Evolutionary conservation across 164 flowering plant genomes (phyloP).

Genomic region (Umbilicus rupestris): DNA sequence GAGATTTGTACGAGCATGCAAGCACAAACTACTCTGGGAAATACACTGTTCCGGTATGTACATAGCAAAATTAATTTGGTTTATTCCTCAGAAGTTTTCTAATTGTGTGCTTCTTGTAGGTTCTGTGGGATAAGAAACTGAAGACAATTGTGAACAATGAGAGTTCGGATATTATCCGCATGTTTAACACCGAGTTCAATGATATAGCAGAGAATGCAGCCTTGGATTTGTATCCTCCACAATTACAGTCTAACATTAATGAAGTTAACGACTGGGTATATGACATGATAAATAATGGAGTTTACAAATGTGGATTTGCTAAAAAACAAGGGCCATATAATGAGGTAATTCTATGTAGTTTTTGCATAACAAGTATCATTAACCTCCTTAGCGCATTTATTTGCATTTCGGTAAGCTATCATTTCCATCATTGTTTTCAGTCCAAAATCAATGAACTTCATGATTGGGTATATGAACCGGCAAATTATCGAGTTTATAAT

Average conservation of each 20-base stretch:
- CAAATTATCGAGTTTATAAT: too few relatives aligned
- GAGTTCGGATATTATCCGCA: slow-evolving; percentile 83
- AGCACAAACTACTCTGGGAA: slow-evolving; percentile 76
- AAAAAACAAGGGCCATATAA: slow-evolving; percentile 77
- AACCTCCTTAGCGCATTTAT: too few relatives aligned
- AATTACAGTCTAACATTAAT: slow-evolving; percentile 53
- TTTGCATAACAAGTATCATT: neutral
- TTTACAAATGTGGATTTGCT: slow-evolving; percentile 91
- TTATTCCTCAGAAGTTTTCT: neutral
- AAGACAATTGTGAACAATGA: slow-evolving; percentile 86
- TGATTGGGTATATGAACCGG: slow-evolving; percentile 76
- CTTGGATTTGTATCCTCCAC: slow-evolving; percentile 75
- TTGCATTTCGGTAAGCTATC: neutral
- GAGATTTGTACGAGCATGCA: slow-evolving; percentile 83
- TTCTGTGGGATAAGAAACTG: slow-evolving; percentile 88
- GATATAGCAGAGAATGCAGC: slow-evolving; percentile 65
- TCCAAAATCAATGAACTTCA: slow-evolving; percentile 57
- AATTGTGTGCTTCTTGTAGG: slow-evolving; percentile 28
- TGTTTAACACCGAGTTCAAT: slow-evolving; percentile 84
- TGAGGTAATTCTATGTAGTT: slow-evolving; percentile 39
- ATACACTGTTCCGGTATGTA: slow-evolving; percentile 84
- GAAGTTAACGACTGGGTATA: slow-evolving; percentile 79
- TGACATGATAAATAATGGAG: slow-evolving; percentile 77
- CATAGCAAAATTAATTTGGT: neutral
- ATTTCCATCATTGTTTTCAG: slow-evolving; percentile 21